Conservation (phyloP, 1,284 basidiomycete species). For the Microbotryomycetes sp. region DNA sequence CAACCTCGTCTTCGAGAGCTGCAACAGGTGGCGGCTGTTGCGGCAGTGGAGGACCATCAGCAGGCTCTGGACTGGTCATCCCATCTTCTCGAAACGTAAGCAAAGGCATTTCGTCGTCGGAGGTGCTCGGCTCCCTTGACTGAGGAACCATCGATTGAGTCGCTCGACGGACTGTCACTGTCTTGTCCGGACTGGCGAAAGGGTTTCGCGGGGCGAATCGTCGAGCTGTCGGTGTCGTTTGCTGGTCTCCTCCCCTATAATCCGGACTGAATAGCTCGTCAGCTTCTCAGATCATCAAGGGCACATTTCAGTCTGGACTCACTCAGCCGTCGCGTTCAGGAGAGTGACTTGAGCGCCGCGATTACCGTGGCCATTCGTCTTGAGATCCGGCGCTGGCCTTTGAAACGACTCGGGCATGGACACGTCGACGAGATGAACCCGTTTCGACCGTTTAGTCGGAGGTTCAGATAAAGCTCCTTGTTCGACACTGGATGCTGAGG, state of each 20-base stretch:
- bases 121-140: background rate
- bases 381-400: background rate
- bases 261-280: background rate
- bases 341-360: background rate
- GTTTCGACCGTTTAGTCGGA: background rate
- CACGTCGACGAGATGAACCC: background rate
- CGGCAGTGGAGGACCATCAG: background rate
- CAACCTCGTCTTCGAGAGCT: slow-evolving; percentile 8
- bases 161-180: slow-evolving; percentile 7
- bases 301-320: too few relatives aligned
- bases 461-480: background rate
- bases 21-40: background rate
- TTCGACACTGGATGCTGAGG: background rate
- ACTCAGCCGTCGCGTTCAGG: background rate
- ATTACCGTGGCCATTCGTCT: background rate
- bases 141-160: background rate
- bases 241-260: background rate
- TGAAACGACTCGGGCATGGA: background rate
- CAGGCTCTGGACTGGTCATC: background rate
- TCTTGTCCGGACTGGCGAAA: slow-evolving; percentile 23
- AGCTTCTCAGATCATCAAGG: too few relatives aligned
- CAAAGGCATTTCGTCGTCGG: background rate
- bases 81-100: slow-evolving; percentile 1
- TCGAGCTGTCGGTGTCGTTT: background rate
- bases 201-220: slow-evolving; percentile 12